Base-by-base conservation (phyloP, 345 rosid genomes). In the Pseudoturritis turrita region DNA sequence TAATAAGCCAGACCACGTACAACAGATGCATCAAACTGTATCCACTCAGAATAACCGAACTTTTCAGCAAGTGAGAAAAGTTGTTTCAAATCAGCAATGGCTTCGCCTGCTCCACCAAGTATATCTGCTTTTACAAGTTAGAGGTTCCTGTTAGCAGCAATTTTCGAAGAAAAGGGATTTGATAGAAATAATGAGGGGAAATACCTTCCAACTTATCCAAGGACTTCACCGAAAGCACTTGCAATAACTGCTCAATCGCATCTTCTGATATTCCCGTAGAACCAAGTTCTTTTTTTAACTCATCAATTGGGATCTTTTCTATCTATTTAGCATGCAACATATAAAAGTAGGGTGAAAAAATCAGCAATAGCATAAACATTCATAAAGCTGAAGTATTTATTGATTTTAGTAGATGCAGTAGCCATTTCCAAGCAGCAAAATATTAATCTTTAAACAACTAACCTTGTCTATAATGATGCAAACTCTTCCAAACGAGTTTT, bases 1-100 rank as follows among this genome's bases (percentile, higher is more conserved):
- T 94, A 91, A 85, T 94, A 94, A 64, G 98, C 92, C 64, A 91
- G 96, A 71, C 98, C 98, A 33, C 98, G 96, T 26, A 94, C 98
- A 71, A 91, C 79, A 26, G 98, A 94, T 65, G 96, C 97, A 76
- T 94, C 98, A 85, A 94, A 91, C 75, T 89, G 95, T 76, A 94
- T 88, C 97, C 98, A 94, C 51, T 91, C 91, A 6, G 91, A 84
- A 71, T 84, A 91, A 57, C 97, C 98, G 77, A 85, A 91, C 73
- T 81, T 88, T 79, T 94, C 98, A 73, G 90, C 96, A 58, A 94
- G 93, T 18, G 83, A 85, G 78, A 91, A 94, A 26, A 94, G 79
- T 61, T 79, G 83, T 79, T 86, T 94, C 72, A 94, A 83, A 70
- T 94, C 93, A 6, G 88, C 75, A 78, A 91, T 53, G n/a, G 97